These are phyloP conservation scores for Antarctomyces pellizariae DNA, from an alignment of 495 filamentous ascomycete species.

Conservation along the genomic window DNA sequence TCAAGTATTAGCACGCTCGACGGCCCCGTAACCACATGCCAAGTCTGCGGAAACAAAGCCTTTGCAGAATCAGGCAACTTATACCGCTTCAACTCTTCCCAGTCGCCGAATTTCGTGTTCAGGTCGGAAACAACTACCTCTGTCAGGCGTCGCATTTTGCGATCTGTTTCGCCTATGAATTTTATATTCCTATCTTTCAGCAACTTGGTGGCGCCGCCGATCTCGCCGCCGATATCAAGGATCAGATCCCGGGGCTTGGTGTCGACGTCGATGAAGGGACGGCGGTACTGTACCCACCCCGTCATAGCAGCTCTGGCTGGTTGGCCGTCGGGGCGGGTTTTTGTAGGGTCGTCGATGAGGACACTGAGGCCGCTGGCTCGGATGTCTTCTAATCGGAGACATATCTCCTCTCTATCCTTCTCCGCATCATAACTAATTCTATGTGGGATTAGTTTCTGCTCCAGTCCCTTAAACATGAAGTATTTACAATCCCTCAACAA, in stretches of 20 bases:
- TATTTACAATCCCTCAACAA: conserved; percentile 78
- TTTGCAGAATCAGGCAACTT: conserved; percentile 3
- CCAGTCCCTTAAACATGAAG: conserved; percentile 75
- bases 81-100: conserved; percentile 28
- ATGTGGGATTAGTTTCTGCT: conserved; percentile 69
- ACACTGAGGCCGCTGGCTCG: conserved; percentile 63
- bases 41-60: conserved; percentile 3
- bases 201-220: conserved; percentile 42
- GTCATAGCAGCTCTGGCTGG: conserved; percentile 4
- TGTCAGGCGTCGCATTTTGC: conserved; percentile 48
- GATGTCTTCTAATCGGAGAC: conserved; percentile 63
- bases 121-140: conserved; percentile 66
- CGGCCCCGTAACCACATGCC: conserved; percentile 8
- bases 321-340: background rate
- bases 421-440: conserved; percentile 52
- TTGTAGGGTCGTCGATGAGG: background rate
- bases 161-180: too few species aligned
- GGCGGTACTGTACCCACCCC: conserved; percentile 53
- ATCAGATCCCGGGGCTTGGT: conserved; percentile 47
- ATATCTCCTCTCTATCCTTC: conserved; percentile 46
- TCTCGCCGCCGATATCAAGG: conserved; percentile 57
- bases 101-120: conserved; percentile 46
- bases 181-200: too few species aligned
- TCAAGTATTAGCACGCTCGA: conserved; percentile 3
- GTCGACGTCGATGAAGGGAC: conserved; percentile 66